These are phyloP conservation scores for Capsicum pubescens DNA, from an alignment of 257 asterid genomes.

Conservation along the genomic window DNA sequence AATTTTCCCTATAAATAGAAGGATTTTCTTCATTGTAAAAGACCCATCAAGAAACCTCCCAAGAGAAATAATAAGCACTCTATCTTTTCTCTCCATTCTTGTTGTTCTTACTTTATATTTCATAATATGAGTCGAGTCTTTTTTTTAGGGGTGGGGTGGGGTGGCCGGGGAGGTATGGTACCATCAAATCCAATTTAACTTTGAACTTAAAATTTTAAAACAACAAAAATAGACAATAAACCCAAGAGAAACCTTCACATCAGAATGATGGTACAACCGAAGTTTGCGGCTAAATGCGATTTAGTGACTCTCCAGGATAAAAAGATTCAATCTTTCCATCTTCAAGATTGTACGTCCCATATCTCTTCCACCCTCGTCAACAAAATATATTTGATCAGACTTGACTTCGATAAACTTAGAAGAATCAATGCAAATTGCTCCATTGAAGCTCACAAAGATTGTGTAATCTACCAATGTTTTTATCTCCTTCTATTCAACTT, in stretches of 20 bases:
- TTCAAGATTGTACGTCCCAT: neutral
- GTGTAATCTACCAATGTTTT: neutral
- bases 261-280: neutral
- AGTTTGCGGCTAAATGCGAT: neutral
- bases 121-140: too few relatives aligned
- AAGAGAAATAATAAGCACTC: too few relatives aligned
- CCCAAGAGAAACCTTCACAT: neutral
- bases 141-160: too few relatives aligned
- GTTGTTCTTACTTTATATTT: too few relatives aligned
- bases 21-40: too few relatives aligned
- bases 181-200: neutral
- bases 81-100: too few relatives aligned
- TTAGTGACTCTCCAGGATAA: neutral
- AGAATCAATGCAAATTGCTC: too few relatives aligned
- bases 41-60: too few relatives aligned
- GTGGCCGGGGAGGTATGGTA: too few relatives aligned
- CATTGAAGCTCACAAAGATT: neutral
- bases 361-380: neutral
- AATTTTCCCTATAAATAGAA: too few relatives aligned
- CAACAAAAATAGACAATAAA: neutral
- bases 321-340: neutral
- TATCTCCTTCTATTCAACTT: neutral
- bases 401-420: too few relatives aligned
- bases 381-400: neutral
- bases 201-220: neutral